Evolutionary conservation across 1,284 basidiomycete genomes (phyloP).

Genomic region (Ustilago vetiveriae): DNA sequence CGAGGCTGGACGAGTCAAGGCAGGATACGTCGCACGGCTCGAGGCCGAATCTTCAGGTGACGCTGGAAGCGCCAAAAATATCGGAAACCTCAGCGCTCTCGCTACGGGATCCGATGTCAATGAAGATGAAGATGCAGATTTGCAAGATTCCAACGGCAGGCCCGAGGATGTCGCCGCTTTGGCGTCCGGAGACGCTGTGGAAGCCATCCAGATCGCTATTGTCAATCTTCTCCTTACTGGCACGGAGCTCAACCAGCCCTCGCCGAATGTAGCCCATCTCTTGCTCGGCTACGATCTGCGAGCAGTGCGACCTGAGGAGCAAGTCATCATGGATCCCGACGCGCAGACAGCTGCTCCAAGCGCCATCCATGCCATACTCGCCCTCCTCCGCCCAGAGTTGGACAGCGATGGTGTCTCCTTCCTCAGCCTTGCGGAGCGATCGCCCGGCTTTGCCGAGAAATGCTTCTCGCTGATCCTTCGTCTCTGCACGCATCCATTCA

Average conservation of each 20-base stretch:
- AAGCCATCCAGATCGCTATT: conserved; percentile 81
- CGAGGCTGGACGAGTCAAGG: conserved; percentile 85
- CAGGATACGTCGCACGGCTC: conserved; percentile 79
- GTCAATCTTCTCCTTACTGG: conserved; percentile 85
- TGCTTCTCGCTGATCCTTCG: conserved; percentile 85
- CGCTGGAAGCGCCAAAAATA: conserved; percentile 42
- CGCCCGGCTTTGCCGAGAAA: conserved; percentile 83
- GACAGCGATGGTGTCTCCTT: conserved; percentile 22
- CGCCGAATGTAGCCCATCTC: conserved; percentile 89
- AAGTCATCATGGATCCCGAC: conserved; percentile 70
- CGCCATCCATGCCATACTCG: conserved; percentile 79
- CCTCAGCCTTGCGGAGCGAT: conserved; percentile 46
- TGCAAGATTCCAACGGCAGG: conserved; percentile 69
- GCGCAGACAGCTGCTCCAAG: conserved; percentile 68
- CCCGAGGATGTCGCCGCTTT: conserved; percentile 63
- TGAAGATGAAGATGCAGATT: conserved; percentile 73
- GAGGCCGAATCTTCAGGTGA: conserved; percentile 68
- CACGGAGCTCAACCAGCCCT: conserved; percentile 75
- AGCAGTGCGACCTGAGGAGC: conserved; percentile 69
- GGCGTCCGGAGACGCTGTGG: conserved; percentile 67
- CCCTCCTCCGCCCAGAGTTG: conserved; percentile 36
- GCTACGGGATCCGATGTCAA: conserved; percentile 65
- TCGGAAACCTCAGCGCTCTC: conserved; percentile 62
- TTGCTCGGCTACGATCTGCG: conserved; percentile 79
- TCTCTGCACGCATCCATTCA: conserved; percentile 84